Percentiles rank a stretch among this genome's conserved stretches.
Conservation (phyloP, 1,284 basidiomycete species). For the Malassezia slooffiae region DNA sequence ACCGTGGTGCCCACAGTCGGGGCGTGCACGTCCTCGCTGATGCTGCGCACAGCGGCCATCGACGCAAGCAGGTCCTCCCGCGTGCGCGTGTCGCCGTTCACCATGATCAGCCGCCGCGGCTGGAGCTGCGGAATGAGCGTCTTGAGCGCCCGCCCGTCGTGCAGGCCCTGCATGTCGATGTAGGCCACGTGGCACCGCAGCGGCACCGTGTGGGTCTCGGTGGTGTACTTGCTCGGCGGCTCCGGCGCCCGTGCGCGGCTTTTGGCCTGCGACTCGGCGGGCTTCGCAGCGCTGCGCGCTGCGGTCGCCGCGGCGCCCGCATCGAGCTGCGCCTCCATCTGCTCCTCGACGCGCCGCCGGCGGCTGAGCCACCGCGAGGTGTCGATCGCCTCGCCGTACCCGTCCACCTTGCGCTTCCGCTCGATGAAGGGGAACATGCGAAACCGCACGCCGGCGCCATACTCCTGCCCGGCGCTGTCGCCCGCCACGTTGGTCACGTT, state of each 20-base stretch:
- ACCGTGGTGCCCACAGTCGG: slow-evolving; percentile 64
- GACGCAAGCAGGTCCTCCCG: slow-evolving; percentile 16
- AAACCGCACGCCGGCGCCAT: slow-evolving; percentile 64
- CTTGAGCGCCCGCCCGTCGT: slow-evolving; percentile 90
- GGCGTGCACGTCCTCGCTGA: slow-evolving; percentile 81
- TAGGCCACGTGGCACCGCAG: slow-evolving; percentile 74
- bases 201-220: slow-evolving; percentile 62
- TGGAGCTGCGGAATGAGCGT: slow-evolving; percentile 93
- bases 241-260: slow-evolving; percentile 57
- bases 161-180: slow-evolving; percentile 88
- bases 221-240: slow-evolving; percentile 81
- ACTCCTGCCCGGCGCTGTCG: no score
- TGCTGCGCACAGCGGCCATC: slow-evolving; percentile 40
- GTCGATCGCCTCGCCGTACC: slow-evolving; percentile 89
- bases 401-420: slow-evolving; percentile 78
- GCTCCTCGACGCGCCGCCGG: slow-evolving; percentile 27
- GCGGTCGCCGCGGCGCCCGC: slow-evolving; percentile 57
- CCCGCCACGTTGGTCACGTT: slow-evolving; percentile 15
- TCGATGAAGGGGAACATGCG: slow-evolving; percentile 97
- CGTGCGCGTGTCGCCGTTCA: slow-evolving; percentile 28
- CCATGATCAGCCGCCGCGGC: slow-evolving; percentile 54
- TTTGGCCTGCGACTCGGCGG: slow-evolving; percentile 60
- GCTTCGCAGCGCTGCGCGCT: slow-evolving; percentile 66
- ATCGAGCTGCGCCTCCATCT: slow-evolving; percentile 17
- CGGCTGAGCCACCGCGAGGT: slow-evolving; percentile 54